These are phyloP conservation scores for Aspergillus terreus DNA, from an alignment of 2,329 filamentous ascomycete genomes.

Conservation along the genomic window DNA sequence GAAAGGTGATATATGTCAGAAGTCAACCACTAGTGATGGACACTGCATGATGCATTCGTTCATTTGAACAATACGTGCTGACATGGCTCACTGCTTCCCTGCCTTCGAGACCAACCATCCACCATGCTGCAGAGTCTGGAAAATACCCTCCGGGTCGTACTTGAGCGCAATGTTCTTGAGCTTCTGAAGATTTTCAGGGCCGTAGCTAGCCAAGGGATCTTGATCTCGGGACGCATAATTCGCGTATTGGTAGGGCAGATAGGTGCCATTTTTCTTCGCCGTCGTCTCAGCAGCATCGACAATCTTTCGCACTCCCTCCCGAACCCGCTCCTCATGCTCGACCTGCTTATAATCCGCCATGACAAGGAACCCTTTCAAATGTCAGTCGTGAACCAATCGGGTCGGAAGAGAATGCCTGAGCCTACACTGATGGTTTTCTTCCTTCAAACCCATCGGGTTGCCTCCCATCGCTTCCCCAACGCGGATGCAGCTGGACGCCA, in stretches of 20 bases:
- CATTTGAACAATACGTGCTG: no score
- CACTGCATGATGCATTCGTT: no score
- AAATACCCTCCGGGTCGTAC: not conserved
- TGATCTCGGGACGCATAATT: constrained; percentile 15
- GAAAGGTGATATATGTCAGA: no score
- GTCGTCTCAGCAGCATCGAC: constrained; percentile 9
- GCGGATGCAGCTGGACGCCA: constrained; percentile 5
- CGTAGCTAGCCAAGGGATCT: constrained; percentile 4
- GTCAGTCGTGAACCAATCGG: not conserved
- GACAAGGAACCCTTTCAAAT: constrained; percentile 10
- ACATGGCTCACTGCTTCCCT: not conserved
- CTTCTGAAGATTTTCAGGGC: not conserved
- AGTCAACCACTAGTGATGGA: no score
- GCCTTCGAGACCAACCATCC: constrained; percentile 1
- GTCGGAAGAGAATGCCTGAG: not conserved
- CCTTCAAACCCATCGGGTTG: constrained; percentile 8
- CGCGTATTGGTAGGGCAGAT: constrained; percentile 11
- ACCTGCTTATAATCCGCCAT: constrained; percentile 11
- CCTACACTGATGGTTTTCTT: constrained; percentile 11
- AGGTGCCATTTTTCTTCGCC: constrained; percentile 6
- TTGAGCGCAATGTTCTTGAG: not conserved
- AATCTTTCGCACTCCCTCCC: constrained; percentile 9
- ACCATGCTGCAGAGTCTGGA: constrained; percentile 2
- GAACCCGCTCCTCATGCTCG: constrained; percentile 7
- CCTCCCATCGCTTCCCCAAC: constrained; percentile 4